These are phyloP conservation scores for Agrocybe pediades DNA, from an alignment of 768 basidiomycete species.

Conservation along the genomic window DNA sequence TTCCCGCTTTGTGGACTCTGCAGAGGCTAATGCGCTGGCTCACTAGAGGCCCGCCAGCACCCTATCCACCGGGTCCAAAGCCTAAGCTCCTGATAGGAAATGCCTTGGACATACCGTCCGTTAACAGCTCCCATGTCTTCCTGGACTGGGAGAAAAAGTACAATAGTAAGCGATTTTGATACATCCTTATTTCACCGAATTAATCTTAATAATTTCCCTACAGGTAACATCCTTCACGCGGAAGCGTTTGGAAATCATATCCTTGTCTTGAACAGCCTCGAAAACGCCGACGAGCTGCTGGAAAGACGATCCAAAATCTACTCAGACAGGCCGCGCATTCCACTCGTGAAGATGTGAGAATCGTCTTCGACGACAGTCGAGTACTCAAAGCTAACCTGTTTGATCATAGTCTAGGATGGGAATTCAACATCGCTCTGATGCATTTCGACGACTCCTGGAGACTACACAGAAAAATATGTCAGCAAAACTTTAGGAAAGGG, in stretches of 20 bases:
- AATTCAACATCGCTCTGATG: slow-evolving; percentile 31
- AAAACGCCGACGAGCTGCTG: slow-evolving; percentile 22
- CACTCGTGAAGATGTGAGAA: background rate
- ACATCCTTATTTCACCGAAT: too few relatives aligned
- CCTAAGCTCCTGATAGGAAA: background rate
- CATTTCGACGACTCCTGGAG: slow-evolving; percentile 37
- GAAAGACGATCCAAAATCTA: slow-evolving; percentile 48
- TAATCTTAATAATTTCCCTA: too few relatives aligned
- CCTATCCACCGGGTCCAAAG: background rate
- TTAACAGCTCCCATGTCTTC: background rate
- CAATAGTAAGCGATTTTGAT: background rate
- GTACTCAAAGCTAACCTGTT: background rate
- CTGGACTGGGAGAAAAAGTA: background rate
- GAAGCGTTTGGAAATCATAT: slow-evolving; percentile 20
- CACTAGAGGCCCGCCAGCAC: background rate
- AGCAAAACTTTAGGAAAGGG: slow-evolving; percentile 33
- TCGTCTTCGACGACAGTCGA: background rate
- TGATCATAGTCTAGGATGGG: slow-evolving; percentile 30
- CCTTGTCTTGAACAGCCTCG: slow-evolving; percentile 23
- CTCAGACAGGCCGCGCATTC: slow-evolving; percentile 40
- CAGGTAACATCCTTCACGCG: slow-evolving; percentile 24
- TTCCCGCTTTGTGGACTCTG: too few relatives aligned
- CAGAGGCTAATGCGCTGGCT: too few relatives aligned
- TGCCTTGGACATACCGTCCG: background rate
- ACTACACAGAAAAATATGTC: slow-evolving; percentile 33